phyloP scores from a whole-genome alignment of 2,329 filamentous ascomycete genomes.

The Pseudopithomyces chartarum region DNA sequence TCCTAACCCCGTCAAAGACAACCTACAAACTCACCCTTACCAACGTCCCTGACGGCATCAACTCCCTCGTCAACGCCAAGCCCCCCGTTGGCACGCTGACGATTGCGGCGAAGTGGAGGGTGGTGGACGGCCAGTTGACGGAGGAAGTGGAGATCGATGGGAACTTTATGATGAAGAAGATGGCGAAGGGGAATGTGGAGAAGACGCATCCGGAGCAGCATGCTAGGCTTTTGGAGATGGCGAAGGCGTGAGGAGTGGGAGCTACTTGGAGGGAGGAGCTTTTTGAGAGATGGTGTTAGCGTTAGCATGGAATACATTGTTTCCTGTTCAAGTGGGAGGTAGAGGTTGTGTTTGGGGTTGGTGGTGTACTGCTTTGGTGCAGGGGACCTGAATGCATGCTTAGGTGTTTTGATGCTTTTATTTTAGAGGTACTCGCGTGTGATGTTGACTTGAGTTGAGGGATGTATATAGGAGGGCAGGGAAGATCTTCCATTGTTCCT shows the following conservation, averaged over 20 bases:
- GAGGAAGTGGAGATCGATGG: slow-evolving; percentile 50
- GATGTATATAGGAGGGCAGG: too few species aligned
- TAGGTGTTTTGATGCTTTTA: too few species aligned
- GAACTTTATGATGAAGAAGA: slow-evolving; percentile 50
- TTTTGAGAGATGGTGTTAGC: too few species aligned
- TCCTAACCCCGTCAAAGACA: slow-evolving; percentile 25
- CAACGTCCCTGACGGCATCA: slow-evolving; percentile 39
- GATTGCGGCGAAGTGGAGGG: slow-evolving; percentile 46
- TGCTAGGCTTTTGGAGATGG: slow-evolving; percentile 38
- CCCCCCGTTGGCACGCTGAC: slow-evolving; percentile 46
- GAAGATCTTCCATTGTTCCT: too few species aligned
- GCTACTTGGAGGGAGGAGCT: too few species aligned
- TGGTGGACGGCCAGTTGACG: slow-evolving; percentile 33
- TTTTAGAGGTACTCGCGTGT: too few species aligned
- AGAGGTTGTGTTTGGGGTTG: too few species aligned
- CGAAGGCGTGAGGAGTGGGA: slow-evolving; percentile 23
- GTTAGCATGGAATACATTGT: too few species aligned
- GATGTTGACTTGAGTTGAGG: too few species aligned
- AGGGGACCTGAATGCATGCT: too few species aligned
- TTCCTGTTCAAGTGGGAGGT: too few species aligned
- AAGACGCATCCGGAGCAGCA: slow-evolving; percentile 48
- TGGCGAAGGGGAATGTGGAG: slow-evolving; percentile 48
- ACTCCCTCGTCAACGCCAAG: slow-evolving; percentile 47
- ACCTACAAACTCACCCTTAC: slow-evolving; percentile 49
- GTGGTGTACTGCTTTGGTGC: too few species aligned